Percentiles rank a stretch among this genome's conserved stretches.
Evolutionary conservation across 176 grass and related monocot species (phyloP).

Genomic region (Ensete ventricosum): DNA sequence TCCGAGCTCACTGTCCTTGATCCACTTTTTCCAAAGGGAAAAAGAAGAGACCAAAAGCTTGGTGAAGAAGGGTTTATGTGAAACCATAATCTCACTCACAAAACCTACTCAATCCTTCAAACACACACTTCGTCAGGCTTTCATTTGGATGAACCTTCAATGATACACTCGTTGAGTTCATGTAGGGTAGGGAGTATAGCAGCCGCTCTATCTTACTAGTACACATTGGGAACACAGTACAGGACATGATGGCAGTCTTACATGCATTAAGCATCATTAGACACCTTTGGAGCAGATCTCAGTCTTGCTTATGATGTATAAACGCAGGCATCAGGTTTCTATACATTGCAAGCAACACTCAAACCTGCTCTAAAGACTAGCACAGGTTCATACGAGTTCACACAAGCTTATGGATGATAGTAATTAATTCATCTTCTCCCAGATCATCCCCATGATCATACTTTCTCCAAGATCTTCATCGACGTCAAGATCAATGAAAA

Average conservation of each 20-base stretch:
- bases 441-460: slow-evolving; percentile 34
- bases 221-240: no score
- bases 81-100: no score
- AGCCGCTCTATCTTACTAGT: no score
- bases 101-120: no score
- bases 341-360: not conserved
- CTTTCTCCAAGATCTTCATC: slow-evolving; percentile 35
- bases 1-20: not conserved
- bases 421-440: slow-evolving; percentile 32
- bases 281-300: not conserved
- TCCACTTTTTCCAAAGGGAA: not conserved
- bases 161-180: no score
- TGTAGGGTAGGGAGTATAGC: no score
- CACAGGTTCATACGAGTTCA: slow-evolving; percentile 14
- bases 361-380: slow-evolving; percentile 6
- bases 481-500: slow-evolving; percentile 29
- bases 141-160: no score
- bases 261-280: no score
- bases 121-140: no score
- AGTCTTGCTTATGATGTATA: not conserved
- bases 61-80: not conserved
- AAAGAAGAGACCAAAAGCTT: not conserved
- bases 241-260: no score
- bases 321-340: not conserved
- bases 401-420: slow-evolving; percentile 24